Base-by-base conservation (phyloP, 108 stramenopile genomes). In the Pseudonitzschia delicatissima region DNA sequence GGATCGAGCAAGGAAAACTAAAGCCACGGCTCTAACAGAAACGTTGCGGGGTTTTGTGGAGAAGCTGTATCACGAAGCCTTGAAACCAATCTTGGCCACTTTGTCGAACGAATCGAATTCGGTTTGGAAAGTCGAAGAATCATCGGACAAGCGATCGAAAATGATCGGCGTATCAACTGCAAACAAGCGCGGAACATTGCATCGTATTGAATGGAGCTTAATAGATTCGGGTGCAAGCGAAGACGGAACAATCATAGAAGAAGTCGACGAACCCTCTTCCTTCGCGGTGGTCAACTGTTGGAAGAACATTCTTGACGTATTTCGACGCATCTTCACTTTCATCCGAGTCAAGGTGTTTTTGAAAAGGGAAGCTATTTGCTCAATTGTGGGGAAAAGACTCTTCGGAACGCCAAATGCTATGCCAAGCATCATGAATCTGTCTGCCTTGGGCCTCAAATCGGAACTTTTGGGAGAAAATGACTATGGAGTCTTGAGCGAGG, bases 361-460 rank as follows among this genome's bases (percentile, higher is more conserved):
- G 17, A 29, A 62, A 9, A 67, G 84, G 9, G n/a, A 67, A 5
- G 68, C 59, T 11, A 63, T 88, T 8, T 83, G 82, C 23, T 37
- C 62, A 6, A 32, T 80, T 25, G 73, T 87, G 9, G 91, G 87
- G 8, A 77, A 68, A 11, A 49, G 62, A 34, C 55, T 87, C 11
- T 87, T 87, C 35, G 86, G 86, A 18, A 70, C 65, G 27, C 87
- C 85, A 9, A 33, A 80, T 3, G 64, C 74, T 13, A 49, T 76
- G 34, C 62, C 78, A 2, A 58, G 73, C 0, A 36, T 60, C 15
- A 44, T 83, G 39, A 80, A 77, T 29, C 72, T 84, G 5, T 70
- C 66, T 20, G 81, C 76, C 0, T 33, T 90, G 32, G 80, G 80
- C 2, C 62, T 84, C n/a, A 73, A 82, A 23, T 80, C 70, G 49